phyloP scores from a whole-genome alignment of 1,284 basidiomycete species.

The Lentinula novae-zelandiae region DNA sequence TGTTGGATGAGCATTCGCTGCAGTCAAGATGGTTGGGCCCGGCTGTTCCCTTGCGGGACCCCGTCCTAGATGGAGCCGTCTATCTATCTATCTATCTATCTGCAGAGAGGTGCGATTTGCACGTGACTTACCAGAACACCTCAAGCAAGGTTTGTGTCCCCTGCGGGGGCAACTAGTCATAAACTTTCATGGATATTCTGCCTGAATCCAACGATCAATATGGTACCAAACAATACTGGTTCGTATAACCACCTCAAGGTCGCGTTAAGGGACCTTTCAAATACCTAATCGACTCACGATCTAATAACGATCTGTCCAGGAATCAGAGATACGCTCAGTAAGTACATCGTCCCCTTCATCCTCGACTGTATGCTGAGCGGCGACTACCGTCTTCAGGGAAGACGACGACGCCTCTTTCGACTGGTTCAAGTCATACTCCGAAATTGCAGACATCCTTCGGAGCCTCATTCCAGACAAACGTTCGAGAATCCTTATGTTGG shows the following conservation, averaged over 20 bases:
- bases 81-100: no score
- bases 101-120: no score
- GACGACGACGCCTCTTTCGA: conserved; percentile 68
- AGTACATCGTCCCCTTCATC: neutral
- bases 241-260: conserved; percentile 15
- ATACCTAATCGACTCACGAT: neutral
- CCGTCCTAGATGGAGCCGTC: no score
- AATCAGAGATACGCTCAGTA: conserved; percentile 66
- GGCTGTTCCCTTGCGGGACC: no score
- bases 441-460: conserved; percentile 57
- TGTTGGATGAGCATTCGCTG: no score
- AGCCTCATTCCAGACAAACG: conserved; percentile 62
- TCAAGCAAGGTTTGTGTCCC: no score
- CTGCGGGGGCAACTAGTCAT: no score
- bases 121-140: no score
- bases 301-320: conserved; percentile 31
- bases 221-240: conserved; percentile 76
- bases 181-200: conserved; percentile 32
- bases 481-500: conserved; percentile 80
- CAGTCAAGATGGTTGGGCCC: no score
- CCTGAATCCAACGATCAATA: conserved; percentile 74
- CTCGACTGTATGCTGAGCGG: neutral
- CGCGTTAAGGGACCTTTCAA: neutral
- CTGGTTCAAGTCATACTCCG: conserved; percentile 80
- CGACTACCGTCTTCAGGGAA: conserved; percentile 42